Evolutionary conservation across 345 rosid species (phyloP), one percentile per base, ranked within the genome.

Genomic region (Gossypium sturtianum): DNA sequence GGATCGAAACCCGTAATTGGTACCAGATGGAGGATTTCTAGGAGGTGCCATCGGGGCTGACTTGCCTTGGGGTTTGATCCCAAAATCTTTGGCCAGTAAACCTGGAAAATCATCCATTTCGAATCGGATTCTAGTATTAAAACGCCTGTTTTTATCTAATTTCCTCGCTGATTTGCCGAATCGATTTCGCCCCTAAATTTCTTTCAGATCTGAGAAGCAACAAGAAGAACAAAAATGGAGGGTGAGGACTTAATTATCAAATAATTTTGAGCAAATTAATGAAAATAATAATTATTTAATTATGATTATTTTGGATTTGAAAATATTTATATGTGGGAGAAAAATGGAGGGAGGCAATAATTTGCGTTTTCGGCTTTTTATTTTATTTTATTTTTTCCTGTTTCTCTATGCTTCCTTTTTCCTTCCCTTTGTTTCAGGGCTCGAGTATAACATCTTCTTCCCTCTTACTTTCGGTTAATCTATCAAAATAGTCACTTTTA

Each of bases 1-100:
- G 79, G 87, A 83, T 65, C 84, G 81, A 63, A 78, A 53, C 4
- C 86, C 85, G 43, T 74, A 82, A 76, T 25, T 72, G 0, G 84
- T 29, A 16, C 76, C 73, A 17, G 82, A 77, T 0, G 80, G 71
- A 25, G 80, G 75, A 61, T 22, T 77, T 16, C 23, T 13, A 29
- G 88, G 82, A 53, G 92, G 77, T 0, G 90, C 87, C 97, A 91
- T 91, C 45, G 93, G 97, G n/a, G 89, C 90, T 11, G 92, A 83
- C 74, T 89, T 91, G 9, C 93, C 97, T 34, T 89, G 97, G 54
- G 92, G 93, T 53, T 86, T 89, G 81, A 81, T 81, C 54, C 90
- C 92, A 66, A 85, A 87, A 81, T 91, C 97, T 23, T 87, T 83
- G 22, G 86, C 81, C 41, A 87, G 74, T 15, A 89, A 51, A 12